Evolutionary conservation across 495 filamentous ascomycete genomes (phyloP).

Genomic region (Tuber calosporum): DNA sequence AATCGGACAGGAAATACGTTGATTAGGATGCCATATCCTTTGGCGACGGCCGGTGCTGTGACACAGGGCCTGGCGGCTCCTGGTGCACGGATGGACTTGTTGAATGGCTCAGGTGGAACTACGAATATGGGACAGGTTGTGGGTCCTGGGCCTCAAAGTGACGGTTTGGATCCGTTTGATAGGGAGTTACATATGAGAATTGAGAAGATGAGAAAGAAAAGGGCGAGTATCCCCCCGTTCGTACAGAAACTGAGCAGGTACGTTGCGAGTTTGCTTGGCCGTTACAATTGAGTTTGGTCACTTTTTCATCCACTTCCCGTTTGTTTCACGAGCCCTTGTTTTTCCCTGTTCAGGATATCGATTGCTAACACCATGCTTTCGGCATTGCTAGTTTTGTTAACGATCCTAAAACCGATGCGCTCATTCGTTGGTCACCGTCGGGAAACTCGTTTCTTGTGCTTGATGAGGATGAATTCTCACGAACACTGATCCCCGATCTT

Average conservation of each 20-base stretch:
- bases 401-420: slow-evolving; percentile 77
- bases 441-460: slow-evolving; percentile 94
- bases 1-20: slow-evolving; percentile 32
- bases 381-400: slow-evolving; percentile 69
- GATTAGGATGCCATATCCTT: slow-evolving; percentile 33
- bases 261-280: slow-evolving; percentile 28
- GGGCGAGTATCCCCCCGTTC: slow-evolving; percentile 73
- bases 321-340: slow-evolving; percentile 10
- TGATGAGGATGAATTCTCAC: slow-evolving; percentile 99
- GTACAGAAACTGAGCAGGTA: slow-evolving; percentile 98
- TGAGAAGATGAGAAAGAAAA: slow-evolving; percentile 41
- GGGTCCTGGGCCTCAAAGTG: slow-evolving; percentile 28
- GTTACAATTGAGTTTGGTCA: slow-evolving; percentile 4
- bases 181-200: slow-evolving; percentile 36
- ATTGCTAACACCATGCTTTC: slow-evolving; percentile 28
- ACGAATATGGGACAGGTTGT: slow-evolving; percentile 28
- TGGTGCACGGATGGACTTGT: slow-evolving; percentile 33
- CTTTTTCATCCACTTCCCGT: slow-evolving; percentile 25
- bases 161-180: slow-evolving; percentile 32
- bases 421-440: slow-evolving; percentile 95
- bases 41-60: slow-evolving; percentile 14
- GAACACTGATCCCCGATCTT: slow-evolving; percentile 86
- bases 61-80: slow-evolving; percentile 2
- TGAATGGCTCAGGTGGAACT: slow-evolving; percentile 21
- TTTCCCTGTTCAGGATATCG: slow-evolving; percentile 11